Percentiles rank a stretch among this genome's conserved stretches.
Conservation (phyloP, 2,329 filamentous ascomycete genomes). For the Lojkania enalia region DNA sequence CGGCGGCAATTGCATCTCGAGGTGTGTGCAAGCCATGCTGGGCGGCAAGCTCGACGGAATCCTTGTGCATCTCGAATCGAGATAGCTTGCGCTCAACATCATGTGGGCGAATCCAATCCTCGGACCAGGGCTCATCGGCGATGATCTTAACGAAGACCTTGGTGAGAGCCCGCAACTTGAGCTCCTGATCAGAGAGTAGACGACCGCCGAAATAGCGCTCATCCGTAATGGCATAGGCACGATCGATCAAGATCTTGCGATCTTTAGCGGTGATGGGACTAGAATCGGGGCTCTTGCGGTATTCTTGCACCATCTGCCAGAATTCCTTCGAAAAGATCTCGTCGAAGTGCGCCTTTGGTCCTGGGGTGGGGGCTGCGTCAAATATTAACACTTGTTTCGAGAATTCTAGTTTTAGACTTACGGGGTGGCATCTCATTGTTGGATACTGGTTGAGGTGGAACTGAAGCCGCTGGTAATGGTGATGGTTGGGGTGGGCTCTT, state of each 20-base stretch:
- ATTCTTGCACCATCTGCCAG: constrained; percentile 38
- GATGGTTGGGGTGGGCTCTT: no score
- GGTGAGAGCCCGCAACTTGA: constrained; percentile 42
- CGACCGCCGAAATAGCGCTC: constrained; percentile 33
- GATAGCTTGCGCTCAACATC: constrained; percentile 45
- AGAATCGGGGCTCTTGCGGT: constrained; percentile 34
- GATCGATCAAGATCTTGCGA: constrained; percentile 39
- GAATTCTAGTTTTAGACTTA: no score
- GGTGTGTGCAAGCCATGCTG: constrained; percentile 33
- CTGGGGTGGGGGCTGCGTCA: neutral
- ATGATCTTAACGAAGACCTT: constrained; percentile 44
- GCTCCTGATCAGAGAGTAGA: constrained; percentile 32
- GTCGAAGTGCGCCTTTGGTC: constrained; percentile 24
- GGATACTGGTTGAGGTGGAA: no score
- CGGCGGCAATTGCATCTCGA: constrained; percentile 38
- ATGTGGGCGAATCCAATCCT: constrained; percentile 43
- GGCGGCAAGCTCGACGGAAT: constrained; percentile 36
- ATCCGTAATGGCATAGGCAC: constrained; percentile 36
- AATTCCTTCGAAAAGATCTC: constrained; percentile 42
- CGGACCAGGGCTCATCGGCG: constrained; percentile 44
- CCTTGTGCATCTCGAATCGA: constrained; percentile 44
- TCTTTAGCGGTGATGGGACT: constrained; percentile 35
- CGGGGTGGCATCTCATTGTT: no score
- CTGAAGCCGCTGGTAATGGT: no score
- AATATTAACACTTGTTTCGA: no score